Evolutionary conservation across 352 stramenopile species (phyloP), one percentile per base, ranked within the genome.

Genomic region (Phytophthora cryptogea): DNA sequence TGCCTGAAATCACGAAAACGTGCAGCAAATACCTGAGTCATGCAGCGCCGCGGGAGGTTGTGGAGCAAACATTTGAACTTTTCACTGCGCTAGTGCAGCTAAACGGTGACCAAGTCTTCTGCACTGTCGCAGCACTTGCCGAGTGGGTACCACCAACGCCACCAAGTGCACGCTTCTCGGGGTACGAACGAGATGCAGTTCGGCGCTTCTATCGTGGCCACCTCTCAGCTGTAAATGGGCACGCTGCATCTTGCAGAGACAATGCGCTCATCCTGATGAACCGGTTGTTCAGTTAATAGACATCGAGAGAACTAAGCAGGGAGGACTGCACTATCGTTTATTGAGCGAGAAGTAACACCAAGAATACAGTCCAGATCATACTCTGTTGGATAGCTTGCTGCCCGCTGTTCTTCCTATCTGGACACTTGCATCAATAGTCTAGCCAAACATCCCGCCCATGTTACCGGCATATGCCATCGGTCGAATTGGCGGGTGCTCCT

Each of bases 391-490:
- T 45, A 64, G 39, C 48, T 67, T 62, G 44, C 49, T 66, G 51
- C 26, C 53, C 52, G 37, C 37, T 30, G 59, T 54, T 57, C 33
- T 37, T 63, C 49, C 54, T 74, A 64, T 76, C 50, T 63, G 58
- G 54, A 57, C 56, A 57, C 42, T 26, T 65, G 33, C 51, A 28
- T 66, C 41, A 64, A 11, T 62, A 51, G 57, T 70, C 63, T 88
- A 94, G 45, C 83, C 80, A 61, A 95, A 95, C 83, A 95, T 92
- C 53, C 84, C 83, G 47, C 86, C 86, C 86, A 95, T 95, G 77
- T 96, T 96, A 70, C 85, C 86, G 28, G 87, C 87, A 62, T 96
- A 96, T 51, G 87, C 87, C 87, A 96, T 96, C 27, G 87, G 87
- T 50, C 86, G 81, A 58, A 96, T 96, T 8, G 87, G 87, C 16